Conservation (phyloP, 441 rosid species). For the Pelargonium cotyledonis region DNA sequence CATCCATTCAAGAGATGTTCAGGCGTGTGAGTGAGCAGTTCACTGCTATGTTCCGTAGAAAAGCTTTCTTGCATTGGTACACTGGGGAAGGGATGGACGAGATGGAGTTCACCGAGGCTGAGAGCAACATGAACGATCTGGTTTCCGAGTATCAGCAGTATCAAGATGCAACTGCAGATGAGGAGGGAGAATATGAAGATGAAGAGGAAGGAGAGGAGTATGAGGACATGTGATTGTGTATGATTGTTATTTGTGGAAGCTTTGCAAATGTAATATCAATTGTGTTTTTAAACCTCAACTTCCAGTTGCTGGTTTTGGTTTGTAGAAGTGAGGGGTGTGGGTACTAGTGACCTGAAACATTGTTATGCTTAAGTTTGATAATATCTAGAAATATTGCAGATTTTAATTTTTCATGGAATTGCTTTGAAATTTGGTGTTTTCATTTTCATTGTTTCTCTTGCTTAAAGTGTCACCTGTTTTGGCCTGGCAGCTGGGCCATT, state of each 20-base stretch:
- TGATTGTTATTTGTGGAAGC: background rate
- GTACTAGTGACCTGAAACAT: background rate
- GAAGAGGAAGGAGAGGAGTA: slow-evolving; percentile 39
- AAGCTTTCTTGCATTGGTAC: slow-evolving; percentile 83
- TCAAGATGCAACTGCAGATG: slow-evolving; percentile 78
- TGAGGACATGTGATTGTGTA: slow-evolving; percentile 24
- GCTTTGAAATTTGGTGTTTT: slow-evolving; percentile 1
- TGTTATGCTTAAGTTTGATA: slow-evolving; percentile 4
- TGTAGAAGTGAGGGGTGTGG: background rate
- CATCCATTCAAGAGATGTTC: slow-evolving; percentile 76
- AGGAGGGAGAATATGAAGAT: slow-evolving; percentile 58
- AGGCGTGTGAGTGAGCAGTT: slow-evolving; percentile 77
- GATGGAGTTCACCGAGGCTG: slow-evolving; percentile 73
- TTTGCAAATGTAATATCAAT: background rate
- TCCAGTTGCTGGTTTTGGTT: slow-evolving; percentile 42
- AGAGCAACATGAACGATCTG: slow-evolving; percentile 73
- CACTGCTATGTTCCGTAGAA: slow-evolving; percentile 76
- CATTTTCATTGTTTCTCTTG: no score
- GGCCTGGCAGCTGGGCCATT: no score
- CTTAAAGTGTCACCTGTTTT: no score
- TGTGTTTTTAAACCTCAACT: slow-evolving; percentile 32
- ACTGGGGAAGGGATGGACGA: slow-evolving; percentile 75
- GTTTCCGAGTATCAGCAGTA: slow-evolving; percentile 78
- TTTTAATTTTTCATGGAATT: background rate
- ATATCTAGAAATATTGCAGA: slow-evolving; percentile 6